Evolutionary conservation across 225 moss, liverwort and hornwort species (phyloP).

Genomic region (Bryum argenteum): DNA sequence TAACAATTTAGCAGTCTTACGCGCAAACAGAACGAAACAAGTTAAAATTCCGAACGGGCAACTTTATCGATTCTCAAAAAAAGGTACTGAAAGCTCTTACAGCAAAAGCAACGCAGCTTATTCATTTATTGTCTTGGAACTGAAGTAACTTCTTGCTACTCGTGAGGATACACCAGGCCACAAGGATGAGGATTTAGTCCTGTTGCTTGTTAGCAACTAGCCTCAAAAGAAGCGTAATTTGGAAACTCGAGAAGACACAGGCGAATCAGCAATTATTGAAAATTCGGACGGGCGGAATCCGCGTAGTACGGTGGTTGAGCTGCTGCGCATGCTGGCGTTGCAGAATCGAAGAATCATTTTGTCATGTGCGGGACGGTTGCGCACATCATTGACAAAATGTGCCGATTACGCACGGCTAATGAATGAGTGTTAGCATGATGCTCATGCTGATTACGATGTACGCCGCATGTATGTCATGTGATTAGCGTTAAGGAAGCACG

Average conservation of each 20-base stretch:
- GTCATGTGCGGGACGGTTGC: slow-evolving; percentile 13
- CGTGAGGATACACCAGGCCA: not conserved
- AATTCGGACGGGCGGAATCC: not conserved
- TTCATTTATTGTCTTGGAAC: not conserved
- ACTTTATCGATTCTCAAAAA: not conserved
- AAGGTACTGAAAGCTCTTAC: not conserved
- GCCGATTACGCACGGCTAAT: not conserved
- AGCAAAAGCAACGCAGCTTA: slow-evolving; percentile 1
- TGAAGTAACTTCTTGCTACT: not conserved
- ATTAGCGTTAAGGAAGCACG: not conserved
- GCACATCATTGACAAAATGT: not conserved
- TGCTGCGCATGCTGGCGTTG: not conserved
- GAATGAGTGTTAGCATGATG: not conserved
- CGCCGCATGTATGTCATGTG: not conserved
- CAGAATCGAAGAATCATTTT: not conserved
- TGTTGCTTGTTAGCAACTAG: not conserved
- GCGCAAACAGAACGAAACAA: not conserved
- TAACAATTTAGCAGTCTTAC: not conserved
- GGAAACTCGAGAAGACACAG: not conserved
- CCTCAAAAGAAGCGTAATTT: slow-evolving; percentile 1
- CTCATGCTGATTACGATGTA: too few species aligned
- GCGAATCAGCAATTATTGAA: not conserved
- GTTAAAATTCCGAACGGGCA: not conserved
- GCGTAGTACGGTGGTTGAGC: not conserved
- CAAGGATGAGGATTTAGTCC: not conserved